Evolutionary conservation across 345 rosid species (phyloP).

Genomic region (Geranium brycei): DNA sequence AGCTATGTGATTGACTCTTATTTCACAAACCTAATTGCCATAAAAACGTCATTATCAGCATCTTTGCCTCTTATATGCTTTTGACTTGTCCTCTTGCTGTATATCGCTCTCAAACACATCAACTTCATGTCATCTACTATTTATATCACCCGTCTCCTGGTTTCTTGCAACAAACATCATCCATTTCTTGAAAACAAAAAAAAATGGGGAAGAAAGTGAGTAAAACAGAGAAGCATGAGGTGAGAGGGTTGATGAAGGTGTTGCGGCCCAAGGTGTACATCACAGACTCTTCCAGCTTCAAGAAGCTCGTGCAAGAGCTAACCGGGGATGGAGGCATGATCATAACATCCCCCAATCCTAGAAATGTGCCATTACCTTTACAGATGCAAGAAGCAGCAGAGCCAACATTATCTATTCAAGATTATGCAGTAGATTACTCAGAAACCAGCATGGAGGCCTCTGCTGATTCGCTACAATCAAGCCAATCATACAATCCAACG

Average conservation of each 20-base stretch:
- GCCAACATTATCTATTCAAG: neutral
- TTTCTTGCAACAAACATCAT: too few relatives aligned
- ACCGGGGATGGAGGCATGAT: conserved; percentile 16
- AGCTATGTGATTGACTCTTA: too few relatives aligned
- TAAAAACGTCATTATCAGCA: too few relatives aligned
- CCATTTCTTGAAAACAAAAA: conserved; percentile 2
- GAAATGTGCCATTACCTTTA: too few relatives aligned
- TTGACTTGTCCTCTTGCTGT: too few relatives aligned
- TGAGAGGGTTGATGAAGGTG: conserved; percentile 12
- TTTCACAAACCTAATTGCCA: too few relatives aligned
- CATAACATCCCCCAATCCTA: too few relatives aligned
- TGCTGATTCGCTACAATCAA: conserved; percentile 2
- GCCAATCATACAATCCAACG: neutral
- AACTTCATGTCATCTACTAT: too few relatives aligned
- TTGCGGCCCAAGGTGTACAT: conserved; percentile 39
- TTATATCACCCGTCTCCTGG: too few relatives aligned
- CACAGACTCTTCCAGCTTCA: conserved; percentile 33
- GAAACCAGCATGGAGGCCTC: conserved; percentile 1
- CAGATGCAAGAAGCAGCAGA: neutral
- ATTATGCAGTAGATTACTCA: neutral
- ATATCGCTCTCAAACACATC: too few relatives aligned
- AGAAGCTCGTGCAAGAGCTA: conserved; percentile 36
- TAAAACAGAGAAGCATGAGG: conserved; percentile 4
- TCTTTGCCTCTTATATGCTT: too few relatives aligned
- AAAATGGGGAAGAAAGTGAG: neutral